phyloP scores from a whole-genome alignment of 306 rosid genomes.

The Lotus japonicus region DNA sequence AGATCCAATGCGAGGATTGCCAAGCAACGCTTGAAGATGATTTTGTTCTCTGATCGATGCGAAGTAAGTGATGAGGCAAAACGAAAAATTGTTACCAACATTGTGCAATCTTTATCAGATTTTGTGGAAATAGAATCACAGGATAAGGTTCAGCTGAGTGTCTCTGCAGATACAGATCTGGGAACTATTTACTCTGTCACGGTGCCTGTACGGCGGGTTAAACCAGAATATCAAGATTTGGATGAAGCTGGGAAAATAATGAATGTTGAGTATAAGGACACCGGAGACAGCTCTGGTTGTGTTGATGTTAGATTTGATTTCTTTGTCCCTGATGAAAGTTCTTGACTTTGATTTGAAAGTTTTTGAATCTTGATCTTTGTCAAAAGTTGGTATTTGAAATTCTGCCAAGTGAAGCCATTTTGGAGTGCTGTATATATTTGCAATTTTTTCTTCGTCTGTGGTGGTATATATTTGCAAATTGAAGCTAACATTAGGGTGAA shows the following conservation, averaged over 20 bases:
- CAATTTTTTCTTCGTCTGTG: not conserved
- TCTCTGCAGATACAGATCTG: slow-evolving; percentile 77
- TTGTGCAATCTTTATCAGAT: slow-evolving; percentile 77
- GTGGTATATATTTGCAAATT: slow-evolving; percentile 29
- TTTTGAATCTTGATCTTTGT: slow-evolving; percentile 11
- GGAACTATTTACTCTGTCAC: slow-evolving; percentile 95
- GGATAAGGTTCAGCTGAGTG: slow-evolving; percentile 89
- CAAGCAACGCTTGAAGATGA: slow-evolving; percentile 95
- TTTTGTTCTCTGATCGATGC: slow-evolving; percentile 89
- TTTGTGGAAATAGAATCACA: slow-evolving; percentile 95
- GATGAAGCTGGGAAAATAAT: slow-evolving; percentile 77
- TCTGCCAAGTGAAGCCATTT: slow-evolving; percentile 16
- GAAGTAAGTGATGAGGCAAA: slow-evolving; percentile 94
- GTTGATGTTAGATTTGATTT: slow-evolving; percentile 55
- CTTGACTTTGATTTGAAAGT: slow-evolving; percentile 18
- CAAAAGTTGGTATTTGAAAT: slow-evolving; percentile 21
- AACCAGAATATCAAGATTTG: slow-evolving; percentile 71
- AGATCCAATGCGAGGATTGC: slow-evolving; percentile 84
- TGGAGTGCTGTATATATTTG: slow-evolving; percentile 32
- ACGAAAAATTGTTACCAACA: slow-evolving; percentile 66
- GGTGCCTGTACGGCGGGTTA: slow-evolving; percentile 89
- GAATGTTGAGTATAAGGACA: slow-evolving; percentile 84
- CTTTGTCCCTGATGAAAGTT: slow-evolving; percentile 37
- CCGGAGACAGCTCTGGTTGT: slow-evolving; percentile 62
- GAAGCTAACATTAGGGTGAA: slow-evolving; percentile 11